Percentiles rank a stretch among this genome's conserved stretches.
Evolutionary conservation across 495 filamentous ascomycete genomes (phyloP).

Genomic region (Wilcoxina mikolae): DNA sequence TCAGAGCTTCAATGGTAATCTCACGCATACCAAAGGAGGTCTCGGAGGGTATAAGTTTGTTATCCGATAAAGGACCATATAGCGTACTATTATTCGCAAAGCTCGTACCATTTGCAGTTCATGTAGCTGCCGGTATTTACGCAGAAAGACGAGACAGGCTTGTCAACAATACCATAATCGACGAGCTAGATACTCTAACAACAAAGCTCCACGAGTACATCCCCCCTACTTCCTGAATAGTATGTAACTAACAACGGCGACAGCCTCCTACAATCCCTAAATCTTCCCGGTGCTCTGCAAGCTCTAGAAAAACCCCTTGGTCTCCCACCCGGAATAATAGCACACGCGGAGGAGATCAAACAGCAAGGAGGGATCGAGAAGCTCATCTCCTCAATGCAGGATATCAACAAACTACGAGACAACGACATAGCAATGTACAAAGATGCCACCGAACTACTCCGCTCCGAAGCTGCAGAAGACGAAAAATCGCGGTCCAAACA

Average conservation of each 20-base stretch:
- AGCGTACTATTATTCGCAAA: slow-evolving; percentile 78
- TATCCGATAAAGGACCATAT: slow-evolving; percentile 64
- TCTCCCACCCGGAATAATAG: slow-evolving; percentile 64
- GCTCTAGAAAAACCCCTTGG: slow-evolving; percentile 90
- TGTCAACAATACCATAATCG: slow-evolving; percentile 71
- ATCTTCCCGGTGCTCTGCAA: slow-evolving; percentile 83
- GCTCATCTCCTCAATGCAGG: slow-evolving; percentile 60
- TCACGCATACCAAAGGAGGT: slow-evolving; percentile 69
- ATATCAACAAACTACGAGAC: slow-evolving; percentile 70
- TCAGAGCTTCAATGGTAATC: slow-evolving; percentile 76
- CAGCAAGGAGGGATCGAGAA: slow-evolving; percentile 73
- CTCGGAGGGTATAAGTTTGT: slow-evolving; percentile 57
- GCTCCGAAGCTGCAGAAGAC: slow-evolving; percentile 72
- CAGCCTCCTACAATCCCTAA: slow-evolving; percentile 59
- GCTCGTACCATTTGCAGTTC: slow-evolving; percentile 88
- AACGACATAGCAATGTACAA: slow-evolving; percentile 61
- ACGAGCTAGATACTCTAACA: slow-evolving; percentile 70
- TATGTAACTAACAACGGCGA: neutral
- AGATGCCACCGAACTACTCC: slow-evolving; percentile 63
- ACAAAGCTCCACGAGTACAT: slow-evolving; percentile 57
- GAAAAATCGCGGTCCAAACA: slow-evolving; percentile 57
- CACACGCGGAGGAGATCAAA: slow-evolving; percentile 89
- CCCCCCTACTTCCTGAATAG: neutral
- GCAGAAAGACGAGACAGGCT: slow-evolving; percentile 78
- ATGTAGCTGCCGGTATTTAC: slow-evolving; percentile 88